Base-by-base conservation (phyloP, 2,329 filamentous ascomycete genomes). In the Aspergillus bombycis region DNA sequence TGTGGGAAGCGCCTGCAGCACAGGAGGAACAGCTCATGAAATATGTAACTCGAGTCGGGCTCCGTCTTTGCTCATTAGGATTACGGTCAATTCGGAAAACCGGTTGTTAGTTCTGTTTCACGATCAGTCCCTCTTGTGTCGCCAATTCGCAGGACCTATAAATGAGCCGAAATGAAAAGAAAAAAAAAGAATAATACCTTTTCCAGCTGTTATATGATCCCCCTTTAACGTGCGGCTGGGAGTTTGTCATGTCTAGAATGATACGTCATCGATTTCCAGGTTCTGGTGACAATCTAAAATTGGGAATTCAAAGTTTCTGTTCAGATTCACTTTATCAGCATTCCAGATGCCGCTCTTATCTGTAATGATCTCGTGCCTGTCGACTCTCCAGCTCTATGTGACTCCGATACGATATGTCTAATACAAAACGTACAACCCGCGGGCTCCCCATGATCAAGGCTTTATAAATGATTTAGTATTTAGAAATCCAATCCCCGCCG, bases 11-110 rank as follows among this genome's bases (percentile, higher is more conserved):
- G 63, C 67, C 54, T 65, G 68, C 70, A 68, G 60, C 70, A 69
- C 71, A 70, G 74, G 74, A 71, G 72, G 72, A 73, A 66, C 70
- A 68, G 71, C 71, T 76, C 70, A 77, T 77, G 76, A 78, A 74
- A 73, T 69, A 77, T 79, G 76, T 79, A 78, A 75, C 72, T 77
- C 73, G 71, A 75, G 72, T 72, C 71, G 71, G 71, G 68, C 71
- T 76, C 75, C 72, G 73, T 77, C 65, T 74, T 68, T 73, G 69
- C 70, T 72, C 75, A 71, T 72, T 76, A 73, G 69, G 71, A 72
- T 70, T 72, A 68, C 68, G 71, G 70, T 74, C 69, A 72, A 74
- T 73, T 69, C 74, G 72, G 72, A 72, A 69, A 69, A 67, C 72
- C 68, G 68, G 65, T 72, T 72, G 70, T 73, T 71, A 69, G 72